phyloP scores from a whole-genome alignment of 495 filamentous ascomycete genomes.

The Neurospora cerealis region DNA sequence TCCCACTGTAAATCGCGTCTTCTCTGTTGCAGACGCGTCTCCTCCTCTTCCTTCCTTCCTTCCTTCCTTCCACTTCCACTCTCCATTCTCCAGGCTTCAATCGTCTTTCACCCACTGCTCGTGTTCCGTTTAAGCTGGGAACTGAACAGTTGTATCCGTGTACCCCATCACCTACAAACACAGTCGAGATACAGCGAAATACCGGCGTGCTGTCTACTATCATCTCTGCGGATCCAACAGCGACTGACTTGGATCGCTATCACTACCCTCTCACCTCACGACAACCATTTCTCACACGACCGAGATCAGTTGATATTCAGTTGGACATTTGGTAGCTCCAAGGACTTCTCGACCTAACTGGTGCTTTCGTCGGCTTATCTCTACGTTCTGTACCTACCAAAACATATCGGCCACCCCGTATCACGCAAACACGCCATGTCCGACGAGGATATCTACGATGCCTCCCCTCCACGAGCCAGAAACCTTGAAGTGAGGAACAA shows the following conservation, averaged over 20 bases:
- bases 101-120: background rate
- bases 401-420: background rate
- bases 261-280: background rate
- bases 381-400: background rate
- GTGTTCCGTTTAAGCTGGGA: background rate
- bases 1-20: background rate
- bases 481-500: slow-evolving; percentile 18
- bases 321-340: background rate
- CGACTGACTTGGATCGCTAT: background rate
- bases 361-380: background rate
- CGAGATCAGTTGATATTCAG: background rate
- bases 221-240: background rate
- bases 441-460: background rate
- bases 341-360: background rate
- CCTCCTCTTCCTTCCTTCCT: background rate
- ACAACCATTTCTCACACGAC: background rate
- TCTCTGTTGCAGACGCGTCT: background rate
- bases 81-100: background rate
- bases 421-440: background rate
- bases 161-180: background rate
- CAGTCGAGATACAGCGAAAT: background rate
- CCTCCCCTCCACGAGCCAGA: background rate
- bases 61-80: background rate
- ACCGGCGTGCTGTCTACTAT: background rate
- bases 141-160: background rate